Evolutionary conservation across 345 rosid species (phyloP).

Genomic region (Raphanus raphanistrum): DNA sequence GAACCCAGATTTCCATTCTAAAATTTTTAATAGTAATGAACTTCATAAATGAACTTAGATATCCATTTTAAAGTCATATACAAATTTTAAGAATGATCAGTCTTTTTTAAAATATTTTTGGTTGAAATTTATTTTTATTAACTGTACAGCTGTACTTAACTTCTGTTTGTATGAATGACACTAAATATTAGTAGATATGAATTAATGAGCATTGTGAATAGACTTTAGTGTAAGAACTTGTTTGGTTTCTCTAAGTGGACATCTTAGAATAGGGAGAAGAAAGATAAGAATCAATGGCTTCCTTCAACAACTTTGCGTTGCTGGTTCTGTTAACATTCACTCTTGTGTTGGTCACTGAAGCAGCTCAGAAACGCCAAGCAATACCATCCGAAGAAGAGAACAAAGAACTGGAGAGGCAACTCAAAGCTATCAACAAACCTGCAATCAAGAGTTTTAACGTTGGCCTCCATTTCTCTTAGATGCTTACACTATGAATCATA

Average conservation of each 20-base stretch:
- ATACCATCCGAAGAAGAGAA: constrained; percentile 29
- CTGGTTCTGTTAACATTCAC: not conserved
- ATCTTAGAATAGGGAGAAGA: not conserved
- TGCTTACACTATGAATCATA: not conserved
- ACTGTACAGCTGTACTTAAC: not conserved
- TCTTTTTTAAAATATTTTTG: not conserved
- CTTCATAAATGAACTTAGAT: no score
- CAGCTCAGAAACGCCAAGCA: not conserved
- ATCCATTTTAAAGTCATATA: no score
- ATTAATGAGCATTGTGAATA: not conserved
- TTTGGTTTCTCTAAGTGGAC: not conserved
- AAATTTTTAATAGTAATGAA: no score
- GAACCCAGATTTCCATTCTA: not conserved
- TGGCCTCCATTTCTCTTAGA: not conserved
- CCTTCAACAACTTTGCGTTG: not conserved
- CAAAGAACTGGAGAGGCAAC: constrained; percentile 32
- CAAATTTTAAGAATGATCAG: no score
- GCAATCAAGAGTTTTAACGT: constrained; percentile 39
- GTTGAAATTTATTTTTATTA: not conserved
- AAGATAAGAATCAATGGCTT: not conserved
- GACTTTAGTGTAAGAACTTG: not conserved
- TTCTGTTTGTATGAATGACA: not conserved
- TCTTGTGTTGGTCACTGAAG: not conserved
- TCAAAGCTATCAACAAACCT: constrained; percentile 40
- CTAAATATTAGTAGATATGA: not conserved